phyloP scores from a whole-genome alignment of 1,284 basidiomycete genomes.

The Sporisorium sorghi region DNA sequence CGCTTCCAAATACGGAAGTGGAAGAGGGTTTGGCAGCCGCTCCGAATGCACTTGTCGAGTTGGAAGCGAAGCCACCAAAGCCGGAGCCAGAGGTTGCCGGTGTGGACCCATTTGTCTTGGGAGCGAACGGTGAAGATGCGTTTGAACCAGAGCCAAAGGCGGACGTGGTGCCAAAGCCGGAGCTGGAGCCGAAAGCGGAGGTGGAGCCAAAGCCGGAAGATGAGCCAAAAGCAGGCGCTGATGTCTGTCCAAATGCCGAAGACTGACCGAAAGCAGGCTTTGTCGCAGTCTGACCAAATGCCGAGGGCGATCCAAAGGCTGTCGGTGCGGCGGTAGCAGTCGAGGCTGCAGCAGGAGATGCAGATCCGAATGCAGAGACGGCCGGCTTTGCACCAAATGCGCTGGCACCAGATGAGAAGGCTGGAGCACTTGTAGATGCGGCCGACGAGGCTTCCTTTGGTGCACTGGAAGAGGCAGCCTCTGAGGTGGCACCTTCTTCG shows the following conservation, averaged over 20 bases:
- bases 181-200: constrained; percentile 57
- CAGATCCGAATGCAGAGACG: constrained; percentile 27
- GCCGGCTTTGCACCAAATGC: constrained; percentile 31
- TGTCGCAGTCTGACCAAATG: constrained; percentile 67
- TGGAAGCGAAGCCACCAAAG: constrained; percentile 46
- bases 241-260: constrained; percentile 51
- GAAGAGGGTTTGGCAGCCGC: constrained; percentile 17
- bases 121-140: constrained; percentile 26
- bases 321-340: constrained; percentile 18
- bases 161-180: constrained; percentile 58
- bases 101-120: constrained; percentile 14
- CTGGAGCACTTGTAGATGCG: constrained; percentile 9
- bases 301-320: constrained; percentile 66
- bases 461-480: constrained; percentile 23
- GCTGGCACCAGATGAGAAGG: constrained; percentile 9
- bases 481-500: constrained; percentile 13
- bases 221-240: constrained; percentile 50
- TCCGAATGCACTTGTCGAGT: constrained; percentile 27
- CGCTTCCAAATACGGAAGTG: constrained; percentile 38
- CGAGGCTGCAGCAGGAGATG: constrained; percentile 12
- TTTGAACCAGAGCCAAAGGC: constrained; percentile 49
- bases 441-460: constrained; percentile 36
- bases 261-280: constrained; percentile 52
- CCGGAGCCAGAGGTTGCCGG: constrained; percentile 34
- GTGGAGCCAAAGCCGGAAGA: constrained; percentile 67